Evolutionary conservation across 202 grass and related monocot species (phyloP), one percentile per base, ranked within the genome.

Genomic region (Schoenoplectus tabernaemontani): DNA sequence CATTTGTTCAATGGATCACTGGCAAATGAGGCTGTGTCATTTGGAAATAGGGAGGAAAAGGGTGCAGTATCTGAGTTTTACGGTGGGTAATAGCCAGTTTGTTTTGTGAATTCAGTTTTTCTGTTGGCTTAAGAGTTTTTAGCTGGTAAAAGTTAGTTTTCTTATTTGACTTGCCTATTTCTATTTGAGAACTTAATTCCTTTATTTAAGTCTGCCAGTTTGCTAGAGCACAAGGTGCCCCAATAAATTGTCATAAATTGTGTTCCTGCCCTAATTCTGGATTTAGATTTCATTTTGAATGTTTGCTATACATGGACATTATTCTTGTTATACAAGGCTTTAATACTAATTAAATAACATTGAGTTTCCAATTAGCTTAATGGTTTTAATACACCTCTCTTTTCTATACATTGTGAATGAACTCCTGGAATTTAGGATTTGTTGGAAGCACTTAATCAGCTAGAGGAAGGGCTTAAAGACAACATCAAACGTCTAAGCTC

Each of bases 391-490:
- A 15, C 47, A 75, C 26, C 28, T 34, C 7, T 75, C 8, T 47
- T 53, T 54, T 51, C 28, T 34, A 4, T 34, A 34, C 47, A 47
- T 47, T 36, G 46, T 51, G 11, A 59, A 78, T 60, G 17, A 15
- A 48, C 37, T 66, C 62, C 7, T 17, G 80, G 53, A 53, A 80
- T 43, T 3, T 81, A 99, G 96, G 96, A 99, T 88, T 89, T 99
- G 63, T 86, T 99, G 75, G 92, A 91, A 83, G 92, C 90, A 42
- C 69, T 99, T 82, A 95, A 89, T 92, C 92, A 95, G 66, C 77
- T 99, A 44, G 96, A 99, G 84, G 69, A 85, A 38, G 90, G 90
- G 67, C 90, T 99, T 12, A 93, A 92, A 88, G 96, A 92, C 0
- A 90, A 85, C 81, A 83, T 99, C 39, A 95, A 91, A 79, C 90